Conservation (phyloP, 2,329 filamentous ascomycete genomes). For the Pseudogymnoascus sp. region DNA sequence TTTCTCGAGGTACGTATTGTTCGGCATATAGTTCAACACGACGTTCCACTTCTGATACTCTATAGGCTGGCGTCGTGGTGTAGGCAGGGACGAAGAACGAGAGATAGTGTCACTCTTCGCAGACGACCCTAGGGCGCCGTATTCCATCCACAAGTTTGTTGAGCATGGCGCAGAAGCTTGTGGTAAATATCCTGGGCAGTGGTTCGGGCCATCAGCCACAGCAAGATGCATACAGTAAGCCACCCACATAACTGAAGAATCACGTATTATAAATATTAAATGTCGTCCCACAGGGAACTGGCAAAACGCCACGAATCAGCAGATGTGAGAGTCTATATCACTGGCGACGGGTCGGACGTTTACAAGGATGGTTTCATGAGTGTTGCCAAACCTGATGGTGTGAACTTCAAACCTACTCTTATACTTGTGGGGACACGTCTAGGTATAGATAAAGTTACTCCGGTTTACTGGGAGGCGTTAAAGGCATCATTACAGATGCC, state of each 20-base stretch:
- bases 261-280: conserved; percentile 17
- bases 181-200: conserved; percentile 91
- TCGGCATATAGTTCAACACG: not conserved
- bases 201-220: conserved; percentile 97
- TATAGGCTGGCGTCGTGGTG: conserved; percentile 65
- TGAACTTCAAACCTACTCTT: conserved; percentile 69
- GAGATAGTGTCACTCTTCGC: conserved; percentile 73
- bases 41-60: conserved; percentile 20
- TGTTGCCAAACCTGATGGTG: conserved; percentile 59
- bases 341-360: conserved; percentile 81
- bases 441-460: conserved; percentile 88
- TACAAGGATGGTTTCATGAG: conserved; percentile 83
- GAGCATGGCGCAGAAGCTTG: conserved; percentile 76
- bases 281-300: conserved; percentile 51
- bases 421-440: conserved; percentile 82
- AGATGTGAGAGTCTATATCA: conserved; percentile 73
- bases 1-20: conserved; percentile 62
- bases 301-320: conserved; percentile 54
- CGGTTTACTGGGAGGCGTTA: conserved; percentile 91
- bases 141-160: conserved; percentile 93
- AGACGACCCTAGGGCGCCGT: conserved; percentile 76
- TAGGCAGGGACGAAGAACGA: conserved; percentile 51
- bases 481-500: conserved; percentile 75
- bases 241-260: not conserved
- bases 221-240: conserved; percentile 86